Conservation (phyloP, 768 basidiomycete species). For the Pleurotus eryngii region DNA sequence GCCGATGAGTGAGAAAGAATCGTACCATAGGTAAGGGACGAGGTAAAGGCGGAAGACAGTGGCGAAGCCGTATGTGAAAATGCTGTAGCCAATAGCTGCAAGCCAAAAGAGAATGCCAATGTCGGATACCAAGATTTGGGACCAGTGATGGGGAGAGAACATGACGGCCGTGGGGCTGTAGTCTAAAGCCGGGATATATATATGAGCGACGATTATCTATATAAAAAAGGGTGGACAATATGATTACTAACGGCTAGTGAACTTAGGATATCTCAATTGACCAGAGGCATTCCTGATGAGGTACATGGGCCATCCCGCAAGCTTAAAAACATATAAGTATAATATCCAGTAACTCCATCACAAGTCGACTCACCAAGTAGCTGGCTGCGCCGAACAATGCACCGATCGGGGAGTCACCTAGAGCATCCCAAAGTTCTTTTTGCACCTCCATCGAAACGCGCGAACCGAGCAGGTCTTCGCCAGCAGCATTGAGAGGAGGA, state of each 20-base stretch:
- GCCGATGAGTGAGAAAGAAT: neutral
- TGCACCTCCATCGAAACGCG: conserved; percentile 65
- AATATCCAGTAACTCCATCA: too few relatives aligned
- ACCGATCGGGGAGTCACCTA: conserved; percentile 88
- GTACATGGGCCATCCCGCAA: conserved; percentile 87
- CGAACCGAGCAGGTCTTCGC: conserved; percentile 63
- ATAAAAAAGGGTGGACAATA: neutral
- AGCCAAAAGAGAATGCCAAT: conserved; percentile 79
- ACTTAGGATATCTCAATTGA: conserved; percentile 73
- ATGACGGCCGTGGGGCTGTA: conserved; percentile 77
- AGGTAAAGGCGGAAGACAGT: conserved; percentile 79
- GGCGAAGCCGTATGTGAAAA: conserved; percentile 60
- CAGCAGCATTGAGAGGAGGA: conserved; percentile 61
- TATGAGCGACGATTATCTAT: neutral
- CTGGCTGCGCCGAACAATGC: conserved; percentile 48
- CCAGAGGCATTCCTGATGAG: conserved; percentile 81
- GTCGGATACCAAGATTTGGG: conserved; percentile 78
- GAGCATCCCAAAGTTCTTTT: conserved; percentile 76
- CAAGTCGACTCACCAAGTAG: conserved; percentile 49
- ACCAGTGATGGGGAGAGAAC: conserved; percentile 79
- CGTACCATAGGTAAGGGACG: conserved; percentile 82
- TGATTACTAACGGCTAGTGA: conserved; percentile 73
- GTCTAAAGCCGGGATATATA: conserved; percentile 36
- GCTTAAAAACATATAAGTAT: conserved; percentile 29
- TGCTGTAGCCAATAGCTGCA: conserved; percentile 49